These are phyloP conservation scores for Aspergillus novofumigatus DNA, from an alignment of 2,329 filamentous ascomycete genomes.

Conservation along the genomic window DNA sequence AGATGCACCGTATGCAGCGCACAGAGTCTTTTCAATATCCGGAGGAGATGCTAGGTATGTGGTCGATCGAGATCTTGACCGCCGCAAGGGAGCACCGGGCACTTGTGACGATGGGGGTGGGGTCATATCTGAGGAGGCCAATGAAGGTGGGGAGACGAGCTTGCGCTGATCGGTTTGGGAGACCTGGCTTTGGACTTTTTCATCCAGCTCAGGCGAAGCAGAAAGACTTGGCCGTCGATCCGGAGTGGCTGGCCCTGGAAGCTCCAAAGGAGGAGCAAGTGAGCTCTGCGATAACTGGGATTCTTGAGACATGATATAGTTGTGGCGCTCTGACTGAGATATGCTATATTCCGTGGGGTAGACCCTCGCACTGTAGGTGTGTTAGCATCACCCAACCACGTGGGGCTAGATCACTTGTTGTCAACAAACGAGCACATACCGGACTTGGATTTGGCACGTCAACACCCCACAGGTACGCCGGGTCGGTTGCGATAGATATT, in stretches of 20 bases:
- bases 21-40: conserved; percentile 41
- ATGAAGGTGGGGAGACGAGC: conserved; percentile 40
- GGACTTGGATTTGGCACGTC: neutral
- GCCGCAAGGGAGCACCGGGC: conserved; percentile 38
- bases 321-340: conserved; percentile 4
- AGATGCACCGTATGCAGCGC: conserved; percentile 39
- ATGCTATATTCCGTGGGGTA: conserved; percentile 15
- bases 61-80: conserved; percentile 40
- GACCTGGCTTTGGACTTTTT: conserved; percentile 27
- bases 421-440: neutral
- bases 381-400: conserved; percentile 14
- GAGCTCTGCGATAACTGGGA: conserved; percentile 28
- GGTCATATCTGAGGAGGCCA: conserved; percentile 53
- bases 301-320: conserved; percentile 31
- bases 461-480: neutral
- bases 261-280: conserved; percentile 37
- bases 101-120: conserved; percentile 61
- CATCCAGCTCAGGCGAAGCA: conserved; percentile 33
- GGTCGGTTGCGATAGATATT: conserved; percentile 1
- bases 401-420: neutral
- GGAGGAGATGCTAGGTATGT: conserved; percentile 45
- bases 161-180: conserved; percentile 30
- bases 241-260: conserved; percentile 34
- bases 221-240: conserved; percentile 29
- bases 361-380: conserved; percentile 19